Conservation (phyloP, 768 basidiomycete species). For the Termitomyces sp. region DNA sequence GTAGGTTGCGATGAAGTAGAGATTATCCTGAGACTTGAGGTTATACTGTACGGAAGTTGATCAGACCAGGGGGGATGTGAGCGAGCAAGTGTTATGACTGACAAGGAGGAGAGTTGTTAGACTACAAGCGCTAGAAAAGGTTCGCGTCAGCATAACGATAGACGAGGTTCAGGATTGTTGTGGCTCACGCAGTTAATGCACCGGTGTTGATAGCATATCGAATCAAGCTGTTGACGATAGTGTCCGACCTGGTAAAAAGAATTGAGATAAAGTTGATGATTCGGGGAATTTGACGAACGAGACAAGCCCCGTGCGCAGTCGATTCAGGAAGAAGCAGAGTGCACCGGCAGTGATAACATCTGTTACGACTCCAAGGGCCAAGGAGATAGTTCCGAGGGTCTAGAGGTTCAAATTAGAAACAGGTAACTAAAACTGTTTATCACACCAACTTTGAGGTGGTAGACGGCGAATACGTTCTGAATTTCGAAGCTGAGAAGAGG, state of each 20-base stretch:
- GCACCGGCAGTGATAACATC: constrained; percentile 56
- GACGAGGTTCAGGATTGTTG: not conserved
- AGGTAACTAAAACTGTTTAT: not conserved
- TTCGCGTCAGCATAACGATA: not conserved
- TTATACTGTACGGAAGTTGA: constrained; percentile 42
- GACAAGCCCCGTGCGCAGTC: constrained; percentile 48
- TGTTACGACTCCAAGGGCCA: constrained; percentile 42
- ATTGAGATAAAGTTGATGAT: not conserved
- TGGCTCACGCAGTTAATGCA: constrained; percentile 47
- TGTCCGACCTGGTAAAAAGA: constrained; percentile 42
- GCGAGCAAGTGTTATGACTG: constrained; percentile 14
- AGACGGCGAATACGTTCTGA: constrained; percentile 35
- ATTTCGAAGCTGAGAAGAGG: constrained; percentile 32
- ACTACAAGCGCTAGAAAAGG: constrained; percentile 33
- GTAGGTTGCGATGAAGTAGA: constrained; percentile 58
- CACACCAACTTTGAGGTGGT: constrained; percentile 37
- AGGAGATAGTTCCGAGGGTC: not conserved
- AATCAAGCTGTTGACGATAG: constrained; percentile 51
- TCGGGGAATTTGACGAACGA: constrained; percentile 28
- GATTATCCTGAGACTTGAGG: constrained; percentile 43
- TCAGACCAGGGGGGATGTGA: not conserved
- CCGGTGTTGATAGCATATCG: constrained; percentile 67
- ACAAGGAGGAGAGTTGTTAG: constrained; percentile 52
- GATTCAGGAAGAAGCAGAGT: constrained; percentile 55
- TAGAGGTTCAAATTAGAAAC: not conserved